Evolutionary conservation across 179 eudicot genomes (phyloP).

Genomic region (Pouteria campechiana): DNA sequence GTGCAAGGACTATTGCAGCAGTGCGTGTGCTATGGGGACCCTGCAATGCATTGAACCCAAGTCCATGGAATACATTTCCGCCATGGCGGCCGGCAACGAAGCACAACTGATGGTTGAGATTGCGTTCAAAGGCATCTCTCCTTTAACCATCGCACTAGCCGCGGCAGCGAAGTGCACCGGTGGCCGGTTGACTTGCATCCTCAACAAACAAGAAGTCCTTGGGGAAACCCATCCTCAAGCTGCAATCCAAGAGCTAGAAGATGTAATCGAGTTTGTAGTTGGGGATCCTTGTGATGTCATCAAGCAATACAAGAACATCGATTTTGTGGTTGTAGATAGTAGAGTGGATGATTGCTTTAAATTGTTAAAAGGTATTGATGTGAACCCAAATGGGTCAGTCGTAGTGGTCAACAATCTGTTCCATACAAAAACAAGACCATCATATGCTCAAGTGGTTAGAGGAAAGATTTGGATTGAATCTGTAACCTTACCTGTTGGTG

Average conservation of each 20-base stretch:
- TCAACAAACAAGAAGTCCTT: too few relatives aligned
- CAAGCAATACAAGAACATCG: slow-evolving; percentile 3
- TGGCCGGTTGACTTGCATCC: slow-evolving; percentile 18
- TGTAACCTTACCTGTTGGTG: too few relatives aligned
- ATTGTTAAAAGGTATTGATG: slow-evolving; percentile 3
- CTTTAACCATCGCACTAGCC: slow-evolving; percentile 15
- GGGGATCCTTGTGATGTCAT: slow-evolving; percentile 16
- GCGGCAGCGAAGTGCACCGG: slow-evolving; percentile 19
- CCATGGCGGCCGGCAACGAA: slow-evolving; percentile 23
- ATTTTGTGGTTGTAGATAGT: slow-evolving; percentile 19
- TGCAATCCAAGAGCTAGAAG: background rate
- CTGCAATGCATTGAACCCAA: slow-evolving; percentile 16
- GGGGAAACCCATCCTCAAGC: background rate
- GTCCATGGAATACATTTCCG: slow-evolving; percentile 15
- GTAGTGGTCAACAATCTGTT: slow-evolving; percentile 12
- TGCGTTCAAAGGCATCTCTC: slow-evolving; percentile 4
- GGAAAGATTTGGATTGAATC: too few relatives aligned
- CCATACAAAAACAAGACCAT: too few relatives aligned
- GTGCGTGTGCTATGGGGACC: too few relatives aligned
- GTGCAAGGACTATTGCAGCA: too few relatives aligned
- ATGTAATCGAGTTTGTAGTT: slow-evolving; percentile 9
- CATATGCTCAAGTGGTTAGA: too few relatives aligned
- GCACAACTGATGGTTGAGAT: slow-evolving; percentile 12
- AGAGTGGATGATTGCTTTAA: slow-evolving; percentile 1
- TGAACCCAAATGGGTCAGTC: slow-evolving; percentile 12